These are phyloP conservation scores for Auriscalpium orientale DNA, from an alignment of 768 basidiomycete genomes.

Conservation along the genomic window DNA sequence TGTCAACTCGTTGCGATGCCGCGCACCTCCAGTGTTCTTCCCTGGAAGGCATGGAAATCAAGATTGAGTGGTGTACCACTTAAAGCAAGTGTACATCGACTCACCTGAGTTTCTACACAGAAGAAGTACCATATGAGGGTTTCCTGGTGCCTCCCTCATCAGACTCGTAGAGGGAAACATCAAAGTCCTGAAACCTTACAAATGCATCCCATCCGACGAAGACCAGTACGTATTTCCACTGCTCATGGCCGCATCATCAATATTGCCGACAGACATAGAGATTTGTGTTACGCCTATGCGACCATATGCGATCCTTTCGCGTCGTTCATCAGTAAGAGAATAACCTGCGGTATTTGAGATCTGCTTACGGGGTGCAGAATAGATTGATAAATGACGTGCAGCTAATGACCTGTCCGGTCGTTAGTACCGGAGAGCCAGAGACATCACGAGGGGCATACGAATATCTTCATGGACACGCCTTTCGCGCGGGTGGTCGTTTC, in stretches of 20 bases:
- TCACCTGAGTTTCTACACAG: background rate
- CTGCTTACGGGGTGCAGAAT: conserved; percentile 1
- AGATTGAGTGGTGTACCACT: background rate
- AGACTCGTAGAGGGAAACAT: too few species aligned
- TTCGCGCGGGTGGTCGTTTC: conserved; percentile 1
- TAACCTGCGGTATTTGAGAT: background rate
- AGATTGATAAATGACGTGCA: conserved; percentile 4
- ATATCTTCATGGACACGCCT: background rate
- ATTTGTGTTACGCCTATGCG: background rate
- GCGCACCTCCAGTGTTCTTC: conserved; percentile 1
- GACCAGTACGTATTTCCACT: conserved; percentile 2
- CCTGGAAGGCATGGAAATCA: background rate
- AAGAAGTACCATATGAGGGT: conserved; percentile 2
- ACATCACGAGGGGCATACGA: background rate
- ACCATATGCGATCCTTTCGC: background rate
- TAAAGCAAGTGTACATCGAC: background rate
- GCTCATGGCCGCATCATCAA: background rate
- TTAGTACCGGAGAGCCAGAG: too few species aligned
- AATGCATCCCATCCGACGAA: conserved; percentile 1
- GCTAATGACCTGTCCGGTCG: background rate
- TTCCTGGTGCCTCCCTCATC: background rate
- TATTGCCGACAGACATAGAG: too few species aligned
- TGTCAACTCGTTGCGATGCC: too few species aligned
- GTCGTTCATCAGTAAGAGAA: background rate
- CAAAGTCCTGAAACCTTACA: background rate